phyloP scores from a whole-genome alignment of 306 rosid species.

The Oemleria cerasiformis region DNA sequence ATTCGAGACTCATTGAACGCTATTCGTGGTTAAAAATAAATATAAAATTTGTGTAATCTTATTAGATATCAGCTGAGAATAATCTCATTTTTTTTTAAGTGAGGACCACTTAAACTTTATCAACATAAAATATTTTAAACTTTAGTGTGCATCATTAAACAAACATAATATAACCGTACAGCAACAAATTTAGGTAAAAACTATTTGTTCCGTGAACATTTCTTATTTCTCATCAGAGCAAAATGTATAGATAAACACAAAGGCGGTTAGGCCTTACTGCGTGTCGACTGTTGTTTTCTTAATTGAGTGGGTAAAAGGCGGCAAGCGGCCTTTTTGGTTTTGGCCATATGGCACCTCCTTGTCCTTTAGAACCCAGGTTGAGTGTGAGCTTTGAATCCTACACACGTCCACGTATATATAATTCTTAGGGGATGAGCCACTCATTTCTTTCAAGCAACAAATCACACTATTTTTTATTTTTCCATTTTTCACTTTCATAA shows the following conservation, averaged over 20 bases:
- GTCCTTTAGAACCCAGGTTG: constrained; percentile 4
- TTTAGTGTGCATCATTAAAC: no score
- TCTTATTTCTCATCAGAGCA: no score
- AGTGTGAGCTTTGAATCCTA: constrained; percentile 4
- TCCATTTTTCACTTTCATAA: not conserved
- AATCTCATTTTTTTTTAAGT: no score
- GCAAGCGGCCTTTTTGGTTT: not conserved
- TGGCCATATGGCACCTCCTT: constrained; percentile 1
- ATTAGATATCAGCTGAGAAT: no score
- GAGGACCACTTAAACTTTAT: no score
- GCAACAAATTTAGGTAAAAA: no score
- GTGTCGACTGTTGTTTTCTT: not conserved
- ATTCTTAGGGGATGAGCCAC: not conserved
- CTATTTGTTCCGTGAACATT: no score
- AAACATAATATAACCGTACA: no score
- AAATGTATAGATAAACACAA: not conserved
- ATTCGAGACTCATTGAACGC: no score
- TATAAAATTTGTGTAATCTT: no score
- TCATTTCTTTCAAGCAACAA: not conserved
- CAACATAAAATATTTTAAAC: no score
- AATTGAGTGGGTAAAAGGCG: not conserved
- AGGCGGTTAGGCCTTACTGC: not conserved
- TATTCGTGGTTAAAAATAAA: no score
- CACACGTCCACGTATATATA: not conserved
- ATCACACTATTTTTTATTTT: not conserved